Base-by-base conservation (phyloP, 2,329 filamentous ascomycete species). In the Calycina marina region DNA sequence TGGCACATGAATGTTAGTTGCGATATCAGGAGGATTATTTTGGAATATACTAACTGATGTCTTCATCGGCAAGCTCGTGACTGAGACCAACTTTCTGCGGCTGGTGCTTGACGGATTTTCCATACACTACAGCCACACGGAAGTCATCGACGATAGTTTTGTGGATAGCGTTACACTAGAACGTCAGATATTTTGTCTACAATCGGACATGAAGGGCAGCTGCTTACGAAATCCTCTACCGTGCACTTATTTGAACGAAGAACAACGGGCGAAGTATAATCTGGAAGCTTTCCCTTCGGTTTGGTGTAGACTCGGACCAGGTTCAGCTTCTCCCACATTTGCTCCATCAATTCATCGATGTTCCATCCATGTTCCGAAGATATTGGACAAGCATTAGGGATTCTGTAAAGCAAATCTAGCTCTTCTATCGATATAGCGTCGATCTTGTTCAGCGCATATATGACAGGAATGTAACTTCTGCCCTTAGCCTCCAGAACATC, bases 401-500 rank as follows among this genome's bases (percentile, higher is more conserved):
- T 98, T 25, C 88, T 77, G 61, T 98, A 96, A 16, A 98, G 67
- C 39, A 98, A 63, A 58, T 98, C 90, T 40, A 98, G 68, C 59
- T 98, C 90, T 59, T 98, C 88, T 47, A 98, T 96, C 31, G 83
- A 88, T 55, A 98, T 96, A 34, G 86, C 75, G 59, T 98, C 90
- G 47, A 98, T 98, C 66, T 98, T 98, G 71, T 98, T 98, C 49
- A 98, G 69, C 25, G 92, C 90, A 61, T 98, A 98, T 34, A 98
- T 83, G 42, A 96, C 90, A n/a, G 90, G 90, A 44, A 98, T 96
- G 56, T 98, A 98, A 55, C 82, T 85, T 58, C 90, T 72, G 54
- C 79, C 84, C 66, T 83, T 93, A 28, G 88, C 88, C 58, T 98
- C 90, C 28, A 98, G 70, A 13, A 98, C 62, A 57, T 98, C 90